A percentile compares a stretch with the other conserved stretches of the same genome.
Evolutionary conservation across 345 rosid genomes (phyloP).

Genomic region (Murraya paniculata): DNA sequence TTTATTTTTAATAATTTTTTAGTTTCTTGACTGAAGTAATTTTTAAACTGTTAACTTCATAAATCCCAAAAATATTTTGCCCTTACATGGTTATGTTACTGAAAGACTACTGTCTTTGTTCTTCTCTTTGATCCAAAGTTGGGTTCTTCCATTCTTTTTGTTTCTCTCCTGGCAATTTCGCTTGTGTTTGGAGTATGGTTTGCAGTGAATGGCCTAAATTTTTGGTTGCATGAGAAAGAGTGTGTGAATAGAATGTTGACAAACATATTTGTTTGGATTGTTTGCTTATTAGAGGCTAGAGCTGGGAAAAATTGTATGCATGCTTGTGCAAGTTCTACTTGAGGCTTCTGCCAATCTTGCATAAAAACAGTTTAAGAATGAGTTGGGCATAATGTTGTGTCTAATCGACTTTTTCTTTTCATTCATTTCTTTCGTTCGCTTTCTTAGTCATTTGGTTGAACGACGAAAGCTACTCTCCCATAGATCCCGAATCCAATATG

Average conservation of each 20-base stretch:
- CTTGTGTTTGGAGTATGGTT: background rate
- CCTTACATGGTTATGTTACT: background rate
- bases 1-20: slow-evolving; percentile 11
- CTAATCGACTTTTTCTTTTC: no score
- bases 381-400: no score
- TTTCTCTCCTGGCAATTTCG: background rate
- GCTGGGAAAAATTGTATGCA: no score
- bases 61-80: slow-evolving; percentile 8
- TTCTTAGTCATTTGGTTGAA: no score
- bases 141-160: background rate
- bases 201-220: background rate
- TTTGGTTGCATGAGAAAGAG: background rate
- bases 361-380: no score
- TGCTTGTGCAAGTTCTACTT: no score
- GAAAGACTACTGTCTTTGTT: background rate
- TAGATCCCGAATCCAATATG: no score
- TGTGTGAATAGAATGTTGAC: background rate
- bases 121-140: background rate
- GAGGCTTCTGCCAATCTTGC: no score
- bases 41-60: slow-evolving; percentile 14
- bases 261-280: background rate
- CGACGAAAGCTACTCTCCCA: no score
- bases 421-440: no score
- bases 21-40: slow-evolving; percentile 9
- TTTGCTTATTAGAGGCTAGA: background rate